phyloP scores from a whole-genome alignment of 1,284 basidiomycete genomes.

The Pseudozyma sp. region DNA sequence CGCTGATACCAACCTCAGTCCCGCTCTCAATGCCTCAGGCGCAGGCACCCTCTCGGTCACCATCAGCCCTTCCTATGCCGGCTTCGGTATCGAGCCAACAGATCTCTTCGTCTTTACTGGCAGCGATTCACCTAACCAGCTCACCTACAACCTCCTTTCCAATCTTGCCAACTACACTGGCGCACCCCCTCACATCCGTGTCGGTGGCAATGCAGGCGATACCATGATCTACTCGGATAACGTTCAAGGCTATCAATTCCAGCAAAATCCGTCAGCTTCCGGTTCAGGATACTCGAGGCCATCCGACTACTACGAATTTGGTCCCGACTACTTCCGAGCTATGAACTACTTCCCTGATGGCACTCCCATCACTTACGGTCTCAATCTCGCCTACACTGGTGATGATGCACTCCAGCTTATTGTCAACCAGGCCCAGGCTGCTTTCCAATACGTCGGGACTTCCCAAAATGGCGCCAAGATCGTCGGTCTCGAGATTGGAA shows the following conservation, averaged over 20 bases:
- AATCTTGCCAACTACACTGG: conserved; percentile 59
- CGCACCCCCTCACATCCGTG: conserved; percentile 51
- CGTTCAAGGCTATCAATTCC: conserved; percentile 21
- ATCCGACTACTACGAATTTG: conserved; percentile 38
- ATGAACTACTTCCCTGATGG: conserved; percentile 39
- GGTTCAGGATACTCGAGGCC: conserved; percentile 30
- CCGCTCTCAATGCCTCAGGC: conserved; percentile 16
- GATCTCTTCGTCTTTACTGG: conserved; percentile 56
- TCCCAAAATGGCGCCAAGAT: conserved; percentile 34
- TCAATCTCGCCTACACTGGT: conserved; percentile 55
- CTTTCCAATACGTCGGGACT: conserved; percentile 31
- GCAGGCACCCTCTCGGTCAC: conserved; percentile 45
- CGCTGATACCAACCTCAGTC: conserved; percentile 33
- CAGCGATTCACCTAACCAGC: conserved; percentile 33
- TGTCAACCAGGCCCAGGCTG: conserved; percentile 36
- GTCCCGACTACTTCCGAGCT: conserved; percentile 49
- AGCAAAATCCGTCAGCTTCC: conserved; percentile 29
- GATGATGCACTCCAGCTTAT: conserved; percentile 40
- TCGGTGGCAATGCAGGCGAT: conserved; percentile 59
- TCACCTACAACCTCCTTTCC: conserved; percentile 52
- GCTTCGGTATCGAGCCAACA: conserved; percentile 60
- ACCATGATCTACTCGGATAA: conserved; percentile 44
- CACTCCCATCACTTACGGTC: conserved; percentile 58
- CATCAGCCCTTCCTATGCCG: conserved; percentile 54
- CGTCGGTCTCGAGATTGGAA: conserved; percentile 58